Conservation (phyloP, 805 yeast genomes). For the Cyberlindnera misumaiensis region DNA sequence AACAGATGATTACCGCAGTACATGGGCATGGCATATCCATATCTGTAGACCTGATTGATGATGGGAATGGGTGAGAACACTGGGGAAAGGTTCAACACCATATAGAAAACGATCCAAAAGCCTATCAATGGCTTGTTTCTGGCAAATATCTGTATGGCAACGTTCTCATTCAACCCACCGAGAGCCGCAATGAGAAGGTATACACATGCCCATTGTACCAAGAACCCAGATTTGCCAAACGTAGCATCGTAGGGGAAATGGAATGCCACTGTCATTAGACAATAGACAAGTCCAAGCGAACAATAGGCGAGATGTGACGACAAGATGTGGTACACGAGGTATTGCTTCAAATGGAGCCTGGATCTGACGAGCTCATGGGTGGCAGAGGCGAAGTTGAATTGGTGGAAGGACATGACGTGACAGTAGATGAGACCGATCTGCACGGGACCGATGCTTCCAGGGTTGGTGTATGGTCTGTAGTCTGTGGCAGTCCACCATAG, state of each 20-base stretch:
- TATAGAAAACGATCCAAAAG: slow-evolving; percentile 63
- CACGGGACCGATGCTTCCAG: slow-evolving; percentile 48
- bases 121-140: slow-evolving; percentile 57
- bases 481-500: slow-evolving; percentile 28
- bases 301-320: slow-evolving; percentile 32
- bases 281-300: slow-evolving; percentile 45
- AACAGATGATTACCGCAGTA: slow-evolving; percentile 50
- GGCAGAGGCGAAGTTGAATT: slow-evolving; percentile 47
- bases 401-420: slow-evolving; percentile 63
- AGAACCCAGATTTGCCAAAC: slow-evolving; percentile 58
- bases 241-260: slow-evolving; percentile 45
- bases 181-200: slow-evolving; percentile 60
- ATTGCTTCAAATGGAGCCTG: slow-evolving; percentile 24
- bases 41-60: slow-evolving; percentile 27
- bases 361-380: slow-evolving; percentile 30
- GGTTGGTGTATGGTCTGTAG: slow-evolving; percentile 34
- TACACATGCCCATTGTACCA: slow-evolving; percentile 57
- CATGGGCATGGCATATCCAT: slow-evolving; percentile 58
- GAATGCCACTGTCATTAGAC: slow-evolving; percentile 54
- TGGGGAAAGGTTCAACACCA: slow-evolving; percentile 52
- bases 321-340: slow-evolving; percentile 39
- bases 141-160: slow-evolving; percentile 42
- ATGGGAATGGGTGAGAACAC: slow-evolving; percentile 49
- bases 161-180: slow-evolving; percentile 60
- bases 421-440: slow-evolving; percentile 65